These are phyloP conservation scores for Talaromyces islandicus DNA, from an alignment of 2,329 filamentous ascomycete species.

Conservation along the genomic window DNA sequence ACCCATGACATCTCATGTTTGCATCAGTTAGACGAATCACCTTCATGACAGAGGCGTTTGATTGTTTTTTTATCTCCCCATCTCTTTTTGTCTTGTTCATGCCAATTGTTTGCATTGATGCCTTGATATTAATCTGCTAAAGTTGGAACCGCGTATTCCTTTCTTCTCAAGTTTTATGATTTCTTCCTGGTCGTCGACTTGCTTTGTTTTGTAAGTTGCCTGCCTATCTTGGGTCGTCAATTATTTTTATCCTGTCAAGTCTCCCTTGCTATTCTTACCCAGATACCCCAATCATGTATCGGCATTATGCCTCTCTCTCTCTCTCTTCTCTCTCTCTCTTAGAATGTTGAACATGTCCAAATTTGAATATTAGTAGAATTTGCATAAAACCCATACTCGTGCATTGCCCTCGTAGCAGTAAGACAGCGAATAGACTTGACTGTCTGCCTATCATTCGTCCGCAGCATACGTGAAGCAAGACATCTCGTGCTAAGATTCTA, in stretches of 20 bases:
- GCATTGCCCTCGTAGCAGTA: background rate
- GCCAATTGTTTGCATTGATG: slow-evolving; percentile 4
- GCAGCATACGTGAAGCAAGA: background rate
- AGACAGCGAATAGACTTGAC: background rate
- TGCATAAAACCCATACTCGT: background rate
- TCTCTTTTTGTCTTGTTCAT: background rate
- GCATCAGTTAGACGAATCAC: background rate
- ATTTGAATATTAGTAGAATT: background rate
- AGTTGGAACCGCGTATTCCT: background rate
- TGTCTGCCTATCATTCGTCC: background rate
- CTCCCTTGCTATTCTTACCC: background rate
- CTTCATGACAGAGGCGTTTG: background rate
- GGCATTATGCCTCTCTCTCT: background rate
- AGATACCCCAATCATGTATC: background rate
- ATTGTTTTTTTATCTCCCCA: background rate
- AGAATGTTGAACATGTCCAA: background rate
- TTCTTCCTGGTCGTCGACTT: background rate
- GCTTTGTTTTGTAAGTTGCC: background rate
- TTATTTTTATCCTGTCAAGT: background rate
- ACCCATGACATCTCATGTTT: background rate
- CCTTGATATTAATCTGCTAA: background rate
- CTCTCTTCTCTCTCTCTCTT: background rate
- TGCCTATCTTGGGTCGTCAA: background rate
- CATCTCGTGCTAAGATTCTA: background rate
- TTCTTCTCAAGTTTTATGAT: background rate